Base-by-base conservation (phyloP, 768 basidiomycete species). In the Pleurotus salmoneostramineus region DNA sequence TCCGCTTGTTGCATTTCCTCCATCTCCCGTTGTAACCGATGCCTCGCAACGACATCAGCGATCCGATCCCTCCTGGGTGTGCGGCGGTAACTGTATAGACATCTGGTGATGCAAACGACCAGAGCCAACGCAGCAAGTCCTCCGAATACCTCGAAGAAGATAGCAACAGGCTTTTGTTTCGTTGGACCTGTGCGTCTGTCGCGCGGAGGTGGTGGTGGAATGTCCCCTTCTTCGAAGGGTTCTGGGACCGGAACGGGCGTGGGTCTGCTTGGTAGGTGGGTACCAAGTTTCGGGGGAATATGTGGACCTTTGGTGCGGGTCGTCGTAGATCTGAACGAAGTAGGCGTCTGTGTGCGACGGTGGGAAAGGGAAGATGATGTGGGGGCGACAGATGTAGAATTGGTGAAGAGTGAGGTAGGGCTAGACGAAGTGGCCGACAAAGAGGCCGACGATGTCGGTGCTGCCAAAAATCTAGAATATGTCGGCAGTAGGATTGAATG, bases 11-110 rank as follows among this genome's bases (percentile, higher is more conserved):
- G 74, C 48, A 78, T 64, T 63, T 81, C 78, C 51, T 74, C 78
- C 65, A 84, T 72, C 67, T 84, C 84, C 37, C 72, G 68, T 54
- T 83, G 76, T 6, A 85, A 71, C 34, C 73, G 73, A 65, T 78
- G 78, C 40, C 79, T 70, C 34, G 73, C 71, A 33, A 79, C 61
- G 27, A 77, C 65, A 7, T 71, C 71, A 7, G 72, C 72, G 31
- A 81, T 71, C 11, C 79, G 73, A 61, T 83, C 82, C 17, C 68
- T 77, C 15, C 62, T 52, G 0, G 83, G 83, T 7, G 77, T 77
- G 59, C 71, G 74, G 51, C 64, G 65, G 66, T 78, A 83, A 50
- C 67, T 74, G 62, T 74, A 72, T 48, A 69, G 63, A 59, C 77
- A 83, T 21, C 81, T 80, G 7, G 71, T 14, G 58, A 77, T 60